These are phyloP conservation scores for Lachnellula cervina DNA, from an alignment of 2,329 filamentous ascomycete species.

Conservation along the genomic window DNA sequence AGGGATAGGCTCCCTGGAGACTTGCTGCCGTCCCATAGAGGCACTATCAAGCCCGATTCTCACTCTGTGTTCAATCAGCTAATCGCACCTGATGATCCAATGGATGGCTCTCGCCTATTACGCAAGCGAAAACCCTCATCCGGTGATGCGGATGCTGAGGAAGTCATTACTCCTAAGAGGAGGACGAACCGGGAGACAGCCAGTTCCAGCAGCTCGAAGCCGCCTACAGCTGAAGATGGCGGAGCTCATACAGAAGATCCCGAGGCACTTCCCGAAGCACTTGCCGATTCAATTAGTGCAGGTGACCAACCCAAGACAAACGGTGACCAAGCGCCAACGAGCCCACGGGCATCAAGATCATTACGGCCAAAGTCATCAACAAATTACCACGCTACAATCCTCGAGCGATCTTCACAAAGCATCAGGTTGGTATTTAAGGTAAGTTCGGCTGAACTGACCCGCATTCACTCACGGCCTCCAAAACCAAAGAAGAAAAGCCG, in stretches of 20 bases:
- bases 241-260: not conserved
- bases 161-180: constrained; percentile 48
- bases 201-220: constrained; percentile 16
- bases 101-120: constrained; percentile 72
- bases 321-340: constrained; percentile 22
- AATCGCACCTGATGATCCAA: constrained; percentile 65
- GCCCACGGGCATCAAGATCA: constrained; percentile 50
- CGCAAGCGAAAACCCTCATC: constrained; percentile 83
- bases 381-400: constrained; percentile 37
- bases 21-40: constrained; percentile 63
- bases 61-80: constrained; percentile 74
- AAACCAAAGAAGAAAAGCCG: constrained; percentile 49
- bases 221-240: not conserved
- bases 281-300: not conserved
- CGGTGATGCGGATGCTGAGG: constrained; percentile 53
- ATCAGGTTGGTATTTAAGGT: constrained; percentile 56
- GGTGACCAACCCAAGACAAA: constrained; percentile 11
- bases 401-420: constrained; percentile 29
- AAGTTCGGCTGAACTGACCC: constrained; percentile 52
- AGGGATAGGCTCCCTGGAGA: constrained; percentile 66
- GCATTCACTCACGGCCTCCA: constrained; percentile 54
- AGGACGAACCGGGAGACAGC: constrained; percentile 32
- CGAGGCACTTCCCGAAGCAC: no score
- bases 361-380: constrained; percentile 46
- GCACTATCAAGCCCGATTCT: constrained; percentile 60